Base-by-base conservation (phyloP, 2,329 filamentous ascomycete genomes). In the Ophiostoma quercus region DNA sequence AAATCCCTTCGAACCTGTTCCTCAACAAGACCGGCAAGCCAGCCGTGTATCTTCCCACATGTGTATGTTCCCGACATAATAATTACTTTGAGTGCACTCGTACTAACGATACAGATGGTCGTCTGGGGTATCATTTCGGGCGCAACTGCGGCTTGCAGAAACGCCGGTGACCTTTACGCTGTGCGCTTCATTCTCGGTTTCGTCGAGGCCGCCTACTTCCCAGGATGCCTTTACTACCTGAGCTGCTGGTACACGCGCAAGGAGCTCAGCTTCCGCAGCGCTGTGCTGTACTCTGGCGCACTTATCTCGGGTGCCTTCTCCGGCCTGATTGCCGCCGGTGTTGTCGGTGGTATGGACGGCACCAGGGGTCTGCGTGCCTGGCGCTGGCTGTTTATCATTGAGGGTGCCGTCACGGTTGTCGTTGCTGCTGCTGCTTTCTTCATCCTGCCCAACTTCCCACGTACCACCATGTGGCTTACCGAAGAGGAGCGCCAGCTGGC, bases 231-330 rank as follows among this genome's bases (percentile, higher is more conserved):
- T 14, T 82, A 76, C 67, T 76, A 75, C 70, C 84, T 89, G 2
- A 79, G 77, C 1, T 81, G 79, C 70, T 90, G 88, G 88, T 91
- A 91, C 75, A 90, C 88, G 0, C 82, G 87, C 39, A 85, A 85
- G 73, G 88, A 90, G 75, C 79, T 89, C 0, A 85, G 83, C 16
- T 80, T 88, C 43, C 80, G 87, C 12, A 88, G 86, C 12, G 85
- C 86, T 8, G 79, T 88, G 9, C 80, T 79, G 19, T 79, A 83
- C 73, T 86, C 86, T 1, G 89, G 88, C 0, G 86, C 86, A 0
- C 79, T 91, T 14, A 83, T 91, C 19, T 88, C 85, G 1, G 87
- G 88, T 1, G 88, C 88, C 1, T 90, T 91, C 75, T 88, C 87
- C 1, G 88, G 87, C 1, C 74, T 87, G 11, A 83, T 87, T 57